Evolutionary conservation across 805 yeast genomes (phyloP), one percentile per base, ranked within the genome.

Genomic region (Lachancea quebecensis): DNA sequence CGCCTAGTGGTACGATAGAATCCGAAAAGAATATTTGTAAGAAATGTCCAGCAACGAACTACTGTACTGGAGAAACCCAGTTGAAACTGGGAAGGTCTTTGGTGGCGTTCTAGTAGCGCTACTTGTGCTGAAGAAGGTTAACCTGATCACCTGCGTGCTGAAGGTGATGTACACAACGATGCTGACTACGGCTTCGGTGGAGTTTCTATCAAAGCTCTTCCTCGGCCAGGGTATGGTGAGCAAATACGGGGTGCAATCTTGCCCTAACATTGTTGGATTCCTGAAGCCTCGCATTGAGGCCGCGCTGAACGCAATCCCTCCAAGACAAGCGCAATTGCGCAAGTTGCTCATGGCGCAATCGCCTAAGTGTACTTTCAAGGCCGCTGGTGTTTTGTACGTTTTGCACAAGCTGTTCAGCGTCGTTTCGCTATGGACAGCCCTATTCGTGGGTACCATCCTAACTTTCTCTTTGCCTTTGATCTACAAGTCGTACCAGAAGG

Each of bases 211-310:
- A 50, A 83, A 83, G 60, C 56, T 79, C 36, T 67, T 83, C 53
- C 74, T 85, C 41, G 96, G 96, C 45, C 67, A 67, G 42, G 96
- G 97, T 15, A 73, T 90, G 51, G 82, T 91, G 49, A 76, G 89
- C 50, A 78, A 81, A 57, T 80, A 84, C 73, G 81, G 76, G 64
- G 87, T 93, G 14, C 56, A 55, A 42, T 58, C 59, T 12, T 64
- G 68, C 48, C 66, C 66, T 41, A 58, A 64, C 44, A 51, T 56
- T 17, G 66, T 58, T 18, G 67, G 62, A 31, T 39, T 55, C 29
- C 46, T 62, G 37, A 65, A 57, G 44, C 69, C 69, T 27, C 48
- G 50, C 38, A 39, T 65, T 21, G 68, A 64, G 36, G 51, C 46
- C 16, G 38, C 54, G 28, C 54, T 65, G 49, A 54, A 53, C 48